phyloP scores from a whole-genome alignment of 2,329 filamentous ascomycete genomes.

The Phoma sp. region DNA sequence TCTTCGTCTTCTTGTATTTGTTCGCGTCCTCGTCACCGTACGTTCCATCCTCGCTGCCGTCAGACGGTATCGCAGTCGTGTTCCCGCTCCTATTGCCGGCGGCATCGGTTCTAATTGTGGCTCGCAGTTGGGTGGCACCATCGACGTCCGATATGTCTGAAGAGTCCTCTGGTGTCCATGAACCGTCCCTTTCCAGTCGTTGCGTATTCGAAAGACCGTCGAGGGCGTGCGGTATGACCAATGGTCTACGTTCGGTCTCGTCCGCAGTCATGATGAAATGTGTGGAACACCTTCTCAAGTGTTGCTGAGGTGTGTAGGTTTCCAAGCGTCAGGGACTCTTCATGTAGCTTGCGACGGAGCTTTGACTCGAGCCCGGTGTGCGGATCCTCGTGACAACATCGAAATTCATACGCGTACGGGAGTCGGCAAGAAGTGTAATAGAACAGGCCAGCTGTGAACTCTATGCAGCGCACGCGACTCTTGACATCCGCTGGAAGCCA shows the following conservation, averaged over 20 bases:
- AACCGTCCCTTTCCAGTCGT: constrained; percentile 25
- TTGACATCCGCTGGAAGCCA: constrained; percentile 18
- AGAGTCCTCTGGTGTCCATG: constrained; percentile 38
- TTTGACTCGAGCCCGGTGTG: constrained; percentile 22
- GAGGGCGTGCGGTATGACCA: constrained; percentile 37
- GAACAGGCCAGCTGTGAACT: not conserved
- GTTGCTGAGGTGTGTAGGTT: not conserved
- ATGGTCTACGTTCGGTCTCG: constrained; percentile 15
- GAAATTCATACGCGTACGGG: not conserved
- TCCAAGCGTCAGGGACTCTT: constrained; percentile 1
- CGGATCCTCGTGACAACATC: constrained; percentile 17
- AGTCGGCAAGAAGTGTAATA: not conserved
- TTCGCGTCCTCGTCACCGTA: constrained; percentile 11
- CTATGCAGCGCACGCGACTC: constrained; percentile 12
- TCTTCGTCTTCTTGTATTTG: constrained; percentile 30
- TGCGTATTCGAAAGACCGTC: constrained; percentile 34
- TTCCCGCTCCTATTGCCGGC: constrained; percentile 41
- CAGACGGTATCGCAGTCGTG: constrained; percentile 35
- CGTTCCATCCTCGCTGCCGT: constrained; percentile 25
- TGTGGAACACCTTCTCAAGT: not conserved
- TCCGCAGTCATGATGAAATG: constrained; percentile 12
- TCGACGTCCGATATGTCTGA: constrained; percentile 47
- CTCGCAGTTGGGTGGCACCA: constrained; percentile 49
- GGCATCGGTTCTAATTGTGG: constrained; percentile 46
- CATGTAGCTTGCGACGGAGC: constrained; percentile 15